phyloP scores from a whole-genome alignment of 305 asterid species.

The Andrographis paniculata region DNA sequence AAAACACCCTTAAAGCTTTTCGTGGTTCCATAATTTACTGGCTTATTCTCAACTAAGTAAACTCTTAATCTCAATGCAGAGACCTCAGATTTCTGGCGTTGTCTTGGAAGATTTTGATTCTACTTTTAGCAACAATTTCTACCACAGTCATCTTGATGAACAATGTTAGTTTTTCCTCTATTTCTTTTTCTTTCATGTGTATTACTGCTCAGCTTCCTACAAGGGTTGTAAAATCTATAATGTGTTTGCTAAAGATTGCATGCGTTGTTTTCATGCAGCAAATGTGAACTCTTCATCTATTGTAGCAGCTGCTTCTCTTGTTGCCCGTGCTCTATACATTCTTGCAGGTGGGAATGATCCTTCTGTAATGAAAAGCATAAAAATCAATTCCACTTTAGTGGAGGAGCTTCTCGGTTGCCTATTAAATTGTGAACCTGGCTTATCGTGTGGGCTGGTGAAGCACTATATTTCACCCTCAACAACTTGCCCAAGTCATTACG shows the following conservation, averaged over 20 bases:
- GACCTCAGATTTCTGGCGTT: constrained; percentile 66
- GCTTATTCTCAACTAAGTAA: constrained; percentile 16
- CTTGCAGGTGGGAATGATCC: constrained; percentile 60
- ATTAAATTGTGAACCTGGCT: constrained; percentile 74
- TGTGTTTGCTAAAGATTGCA: constrained; percentile 16
- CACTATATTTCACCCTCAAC: constrained; percentile 67
- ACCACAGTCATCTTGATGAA: constrained; percentile 95
- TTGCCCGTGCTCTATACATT: constrained; percentile 79
- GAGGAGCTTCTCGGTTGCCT: constrained; percentile 79
- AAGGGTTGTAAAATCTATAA: constrained; percentile 4
- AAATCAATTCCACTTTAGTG: constrained; percentile 62
- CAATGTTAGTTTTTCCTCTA: constrained; percentile 48
- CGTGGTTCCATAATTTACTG: constrained; percentile 10
- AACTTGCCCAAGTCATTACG: constrained; percentile 80
- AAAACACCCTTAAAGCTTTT: constrained; percentile 1
- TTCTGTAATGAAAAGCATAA: constrained; percentile 37
- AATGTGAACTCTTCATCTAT: constrained; percentile 75
- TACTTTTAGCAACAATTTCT: constrained; percentile 72
- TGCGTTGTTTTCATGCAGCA: constrained; percentile 43
- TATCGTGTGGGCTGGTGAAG: constrained; percentile 69
- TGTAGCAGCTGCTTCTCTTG: constrained; percentile 82
- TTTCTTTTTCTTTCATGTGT: not conserved
- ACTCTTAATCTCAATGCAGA: constrained; percentile 68
- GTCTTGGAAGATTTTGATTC: constrained; percentile 93
- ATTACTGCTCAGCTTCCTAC: constrained; percentile 11